Base-by-base conservation (phyloP, 2,329 filamentous ascomycete genomes). In the Scedosporium boydii region DNA sequence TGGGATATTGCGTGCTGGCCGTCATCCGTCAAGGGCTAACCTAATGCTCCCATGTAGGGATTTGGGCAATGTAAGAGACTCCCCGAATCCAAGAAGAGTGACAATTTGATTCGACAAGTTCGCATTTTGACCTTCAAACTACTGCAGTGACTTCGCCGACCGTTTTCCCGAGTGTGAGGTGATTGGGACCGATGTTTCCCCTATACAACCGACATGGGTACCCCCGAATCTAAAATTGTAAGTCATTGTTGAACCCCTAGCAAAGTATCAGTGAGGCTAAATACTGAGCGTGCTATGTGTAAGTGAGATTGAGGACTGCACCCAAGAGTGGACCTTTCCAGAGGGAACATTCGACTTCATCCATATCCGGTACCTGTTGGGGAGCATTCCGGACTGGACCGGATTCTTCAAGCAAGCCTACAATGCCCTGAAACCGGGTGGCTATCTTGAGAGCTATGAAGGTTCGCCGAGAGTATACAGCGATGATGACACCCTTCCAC, bases 301-400 rank as follows among this genome's bases (percentile, higher is more conserved):
- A 62, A 64, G 68, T 44, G 34, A 86, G 63, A 80, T 88, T 53
- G 86, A 87, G 68, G 83, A 87, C 67, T 80, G 82, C 42, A 80
- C 81, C 66, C 75, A 67, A n/a, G 72, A 73, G 1, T 79, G 77
- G 76, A 85, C 74, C 70, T 83, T 75, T 59, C 74, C 77, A 6
- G 70, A 75, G 0, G 70, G 80, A 55, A 75, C 77, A 57, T 83
- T 86, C 68, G 84, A 87, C 71, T 85, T 81, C 67, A 81, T 88
- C 63, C 85, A 87, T 70, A 81, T 82, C 14, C 80, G 82, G 42
- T 78, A 83, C 68, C 74, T 87, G 64, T 73, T 80, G 2, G 85
- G 85, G 34, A 78, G 79, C 46, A 79, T 87, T 64, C 72, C 76
- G 0, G 82, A 85, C 65, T 87, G 83, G 71, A 76, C 78, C 44